Base-by-base conservation (phyloP, 1,284 basidiomycete species). In the Papiliotrema terrestris region DNA sequence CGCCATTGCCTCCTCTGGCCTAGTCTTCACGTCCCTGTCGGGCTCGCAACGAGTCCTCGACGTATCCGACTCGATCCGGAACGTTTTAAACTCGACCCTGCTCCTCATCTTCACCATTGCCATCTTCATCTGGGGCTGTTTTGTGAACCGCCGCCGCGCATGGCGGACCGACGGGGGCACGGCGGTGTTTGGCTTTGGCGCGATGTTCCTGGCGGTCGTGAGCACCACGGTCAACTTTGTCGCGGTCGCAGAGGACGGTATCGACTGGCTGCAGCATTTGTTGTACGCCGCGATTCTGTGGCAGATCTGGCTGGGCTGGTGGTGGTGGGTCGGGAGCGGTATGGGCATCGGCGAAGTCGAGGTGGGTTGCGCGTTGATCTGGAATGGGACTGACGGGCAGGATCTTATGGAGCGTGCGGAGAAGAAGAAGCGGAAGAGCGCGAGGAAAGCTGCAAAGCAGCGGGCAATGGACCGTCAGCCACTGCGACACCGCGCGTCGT, bases 121-220 rank as follows among this genome's bases (percentile, higher is more conserved):
- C 1, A 85, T 99, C 52, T 81, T 93, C 68, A 85, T 97, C 58
- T 99, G 95, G 95, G 96, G 95, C 41, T 82, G 89, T 57, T 77
- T 91, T 51, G 84, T 98, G 63, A 98, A 98, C 70, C 84, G 92
- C 29, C 82, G 85, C 49, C 84, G 91, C 52, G 96, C 96, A 1
- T 98, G 95, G 95, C 83, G 94, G 17, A 89, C 88, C 0, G 91
- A 94, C 65, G 95, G 95, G 14, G 95, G 95, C 8, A 98, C 95
- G 0, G 93, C 93, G 0, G 88, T 87, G 0, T 99, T 98, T 69
- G 95, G 95, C 20, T 83, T 82, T 17, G 88, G 87, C 6, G 88
- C 92, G 0, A 80, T 95, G 52, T 70, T 81, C 2, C 81, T 97
- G 25, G 91, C 93, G 1, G 66, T 92, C 45, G 78, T 87, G 22